Evolutionary conservation across 2,329 filamentous ascomycete genomes (phyloP).

Genomic region (Rutstroemia sp.): DNA sequence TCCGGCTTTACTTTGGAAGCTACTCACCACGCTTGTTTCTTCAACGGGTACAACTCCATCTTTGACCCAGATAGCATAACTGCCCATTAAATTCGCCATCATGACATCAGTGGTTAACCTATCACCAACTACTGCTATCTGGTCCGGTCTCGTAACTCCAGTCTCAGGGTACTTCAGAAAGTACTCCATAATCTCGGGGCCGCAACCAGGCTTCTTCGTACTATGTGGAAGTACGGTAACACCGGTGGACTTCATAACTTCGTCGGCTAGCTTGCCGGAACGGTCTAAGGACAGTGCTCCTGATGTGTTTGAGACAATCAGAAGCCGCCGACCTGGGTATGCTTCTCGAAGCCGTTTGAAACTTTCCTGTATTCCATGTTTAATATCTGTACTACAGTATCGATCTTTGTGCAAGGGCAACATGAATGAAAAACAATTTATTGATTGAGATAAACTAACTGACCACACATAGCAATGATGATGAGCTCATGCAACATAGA

Average conservation of each 20-base stretch:
- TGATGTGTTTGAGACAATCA: slow-evolving; percentile 94
- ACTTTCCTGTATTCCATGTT: slow-evolving; percentile 42
- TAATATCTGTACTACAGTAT: neutral
- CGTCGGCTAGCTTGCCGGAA: slow-evolving; percentile 44
- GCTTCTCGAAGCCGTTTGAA: slow-evolving; percentile 64
- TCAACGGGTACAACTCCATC: slow-evolving; percentile 62
- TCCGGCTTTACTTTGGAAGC: neutral
- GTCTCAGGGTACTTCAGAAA: slow-evolving; percentile 68
- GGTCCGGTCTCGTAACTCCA: slow-evolving; percentile 67
- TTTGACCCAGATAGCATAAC: slow-evolving; percentile 81
- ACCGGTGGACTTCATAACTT: slow-evolving; percentile 52
- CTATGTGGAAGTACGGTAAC: slow-evolving; percentile 71
- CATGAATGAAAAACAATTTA: too few species aligned
- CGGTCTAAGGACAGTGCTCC: slow-evolving; percentile 66
- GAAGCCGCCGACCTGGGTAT: slow-evolving; percentile 70
- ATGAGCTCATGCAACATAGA: neutral
- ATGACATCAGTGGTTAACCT: slow-evolving; percentile 88
- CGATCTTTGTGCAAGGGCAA: neutral
- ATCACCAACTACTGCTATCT: slow-evolving; percentile 87
- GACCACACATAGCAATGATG: neutral
- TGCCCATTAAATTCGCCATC: slow-evolving; percentile 90
- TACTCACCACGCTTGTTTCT: slow-evolving; percentile 34
- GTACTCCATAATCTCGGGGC: slow-evolving; percentile 75
- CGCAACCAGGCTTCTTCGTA: slow-evolving; percentile 88
- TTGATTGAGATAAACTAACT: too few species aligned